A percentile compares a stretch with the other conserved stretches of the same genome.
Evolutionary conservation across 345 rosid genomes (phyloP).

Genomic region (Lepidium sativum): DNA sequence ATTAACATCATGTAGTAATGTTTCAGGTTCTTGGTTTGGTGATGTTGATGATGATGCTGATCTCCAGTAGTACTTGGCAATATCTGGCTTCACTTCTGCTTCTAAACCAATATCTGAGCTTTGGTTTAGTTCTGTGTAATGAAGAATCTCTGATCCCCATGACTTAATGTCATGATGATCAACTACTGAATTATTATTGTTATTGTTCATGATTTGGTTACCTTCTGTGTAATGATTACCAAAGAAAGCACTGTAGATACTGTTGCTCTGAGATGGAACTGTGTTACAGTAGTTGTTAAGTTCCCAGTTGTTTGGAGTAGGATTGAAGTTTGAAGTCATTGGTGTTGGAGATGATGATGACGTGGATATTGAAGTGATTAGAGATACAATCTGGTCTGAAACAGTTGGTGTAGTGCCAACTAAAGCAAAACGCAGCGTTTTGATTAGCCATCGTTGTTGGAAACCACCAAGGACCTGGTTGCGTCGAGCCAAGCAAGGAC

Average conservation of each 20-base stretch:
- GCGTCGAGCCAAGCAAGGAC: constrained; percentile 26
- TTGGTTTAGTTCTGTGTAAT: constrained; percentile 19
- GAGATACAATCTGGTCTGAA: constrained; percentile 28
- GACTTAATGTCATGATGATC: constrained; percentile 20
- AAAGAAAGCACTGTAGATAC: constrained; percentile 25
- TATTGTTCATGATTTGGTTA: constrained; percentile 10
- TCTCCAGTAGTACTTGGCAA: constrained; percentile 23
- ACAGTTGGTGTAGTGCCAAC: constrained; percentile 25
- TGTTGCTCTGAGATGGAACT: constrained; percentile 21
- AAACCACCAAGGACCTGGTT: constrained; percentile 15
- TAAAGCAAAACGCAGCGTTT: constrained; percentile 35
- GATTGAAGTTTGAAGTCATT: constrained; percentile 41
- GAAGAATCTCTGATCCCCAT: constrained; percentile 24
- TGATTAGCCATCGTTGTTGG: constrained; percentile 15
- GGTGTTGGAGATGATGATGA: constrained; percentile 42
- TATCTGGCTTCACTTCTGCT: constrained; percentile 30
- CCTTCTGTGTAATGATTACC: constrained; percentile 25
- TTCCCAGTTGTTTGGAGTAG: constrained; percentile 43
- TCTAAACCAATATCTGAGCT: constrained; percentile 17
- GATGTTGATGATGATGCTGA: constrained; percentile 9
- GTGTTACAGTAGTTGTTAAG: constrained; percentile 16
- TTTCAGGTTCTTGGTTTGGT: constrained; percentile 22
- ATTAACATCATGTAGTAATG: constrained; percentile 11
- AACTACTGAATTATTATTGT: neutral
- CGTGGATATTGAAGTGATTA: constrained; percentile 30